Percentiles rank a stretch among this genome's conserved stretches.
Evolutionary conservation across 73 alveolate species (phyloP).

Genomic region (Tetrahymena thermophila): DNA sequence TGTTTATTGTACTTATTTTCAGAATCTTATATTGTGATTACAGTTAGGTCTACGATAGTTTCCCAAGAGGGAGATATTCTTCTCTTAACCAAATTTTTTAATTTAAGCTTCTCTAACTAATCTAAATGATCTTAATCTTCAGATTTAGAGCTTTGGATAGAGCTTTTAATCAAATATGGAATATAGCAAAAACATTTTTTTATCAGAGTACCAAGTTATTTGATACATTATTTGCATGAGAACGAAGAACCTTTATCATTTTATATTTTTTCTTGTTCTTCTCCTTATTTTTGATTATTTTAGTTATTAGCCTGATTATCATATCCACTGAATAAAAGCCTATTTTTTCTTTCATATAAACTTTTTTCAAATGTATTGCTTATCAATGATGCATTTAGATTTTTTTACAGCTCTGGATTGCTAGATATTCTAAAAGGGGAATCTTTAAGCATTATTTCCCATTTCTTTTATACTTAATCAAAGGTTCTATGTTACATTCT

Average conservation of each 20-base stretch:
- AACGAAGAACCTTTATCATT: background rate
- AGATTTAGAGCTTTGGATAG: background rate
- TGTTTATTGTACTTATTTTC: background rate
- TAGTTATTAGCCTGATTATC: background rate
- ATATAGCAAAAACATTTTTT: background rate
- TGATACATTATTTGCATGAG: background rate
- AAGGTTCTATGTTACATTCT: background rate
- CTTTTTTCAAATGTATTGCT: background rate
- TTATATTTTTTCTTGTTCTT: background rate
- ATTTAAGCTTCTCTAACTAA: background rate
- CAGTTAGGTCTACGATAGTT: background rate
- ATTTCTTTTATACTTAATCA: background rate
- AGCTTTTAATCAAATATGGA: background rate
- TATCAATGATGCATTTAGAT: background rate
- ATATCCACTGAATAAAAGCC: background rate
- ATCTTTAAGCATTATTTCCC: background rate
- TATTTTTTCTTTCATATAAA: background rate
- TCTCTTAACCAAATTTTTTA: background rate
- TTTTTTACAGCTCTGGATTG: background rate
- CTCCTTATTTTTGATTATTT: background rate
- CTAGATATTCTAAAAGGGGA: background rate
- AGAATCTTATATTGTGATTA: background rate
- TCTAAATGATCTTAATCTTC: background rate
- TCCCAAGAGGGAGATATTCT: background rate
- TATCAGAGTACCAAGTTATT: background rate